These are phyloP conservation scores for Tetrapisispora nanseiensis DNA, from an alignment of 805 yeast genomes.

Conservation along the genomic window DNA sequence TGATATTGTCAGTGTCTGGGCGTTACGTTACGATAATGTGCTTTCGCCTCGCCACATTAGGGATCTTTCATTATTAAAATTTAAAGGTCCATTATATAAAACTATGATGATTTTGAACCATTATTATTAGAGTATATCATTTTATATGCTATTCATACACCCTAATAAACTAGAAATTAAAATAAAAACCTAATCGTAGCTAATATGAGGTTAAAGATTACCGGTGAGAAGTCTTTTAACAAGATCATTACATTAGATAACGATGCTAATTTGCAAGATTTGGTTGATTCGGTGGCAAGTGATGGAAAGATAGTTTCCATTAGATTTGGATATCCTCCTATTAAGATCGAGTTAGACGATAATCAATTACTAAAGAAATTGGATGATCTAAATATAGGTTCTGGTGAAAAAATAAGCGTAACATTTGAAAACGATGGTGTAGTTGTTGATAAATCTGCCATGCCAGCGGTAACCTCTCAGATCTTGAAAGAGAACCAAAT, in stretches of 20 bases:
- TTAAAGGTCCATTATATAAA: no score
- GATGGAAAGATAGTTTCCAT: slow-evolving; percentile 19
- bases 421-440: background rate
- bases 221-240: slow-evolving; percentile 18
- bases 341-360: slow-evolving; percentile 29
- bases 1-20: no score
- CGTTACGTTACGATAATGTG: no score
- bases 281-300: slow-evolving; percentile 19
- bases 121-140: no score
- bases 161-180: no score
- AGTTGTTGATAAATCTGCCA: background rate
- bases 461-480: background rate
- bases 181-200: no score
- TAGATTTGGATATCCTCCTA: slow-evolving; percentile 57
- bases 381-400: slow-evolving; percentile 37
- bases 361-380: slow-evolving; percentile 15
- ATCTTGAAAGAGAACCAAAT: slow-evolving; percentile 5
- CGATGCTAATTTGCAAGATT: slow-evolving; percentile 29
- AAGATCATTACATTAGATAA: slow-evolving; percentile 32
- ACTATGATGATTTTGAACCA: no score
- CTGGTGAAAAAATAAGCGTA: slow-evolving; percentile 48
- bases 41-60: no score
- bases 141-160: no score
- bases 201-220: slow-evolving; percentile 34
- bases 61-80: no score